Evolutionary conservation across 2,329 filamentous ascomycete genomes (phyloP).

Genomic region (Diplodia sapinea): DNA sequence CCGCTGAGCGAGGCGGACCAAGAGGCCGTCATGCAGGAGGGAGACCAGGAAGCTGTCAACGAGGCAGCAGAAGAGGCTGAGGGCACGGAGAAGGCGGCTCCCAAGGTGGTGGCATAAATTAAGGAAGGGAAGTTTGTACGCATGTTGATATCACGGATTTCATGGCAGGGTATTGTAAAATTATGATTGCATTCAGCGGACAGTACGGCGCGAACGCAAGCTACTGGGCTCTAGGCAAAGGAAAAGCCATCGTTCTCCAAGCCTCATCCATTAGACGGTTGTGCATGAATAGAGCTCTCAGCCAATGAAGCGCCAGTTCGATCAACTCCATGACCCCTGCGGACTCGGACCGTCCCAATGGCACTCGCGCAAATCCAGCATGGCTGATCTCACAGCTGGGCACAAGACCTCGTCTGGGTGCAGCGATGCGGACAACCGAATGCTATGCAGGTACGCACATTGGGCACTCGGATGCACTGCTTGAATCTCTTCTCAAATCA

Average conservation of each 20-base stretch:
- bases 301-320: not conserved
- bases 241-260: not conserved
- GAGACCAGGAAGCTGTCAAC: constrained; percentile 3
- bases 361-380: not conserved
- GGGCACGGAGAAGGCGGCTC: not conserved
- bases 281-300: not conserved
- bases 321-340: not conserved
- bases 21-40: constrained; percentile 8
- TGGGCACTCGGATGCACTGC: not conserved
- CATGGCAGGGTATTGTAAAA: constrained; percentile 21
- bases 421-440: not conserved
- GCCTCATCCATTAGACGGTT: not conserved
- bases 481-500: not conserved
- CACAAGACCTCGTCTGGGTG: not conserved
- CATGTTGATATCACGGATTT: constrained; percentile 21
- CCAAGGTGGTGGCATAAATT: constrained; percentile 9
- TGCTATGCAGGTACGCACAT: not conserved
- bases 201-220: not conserved
- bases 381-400: not conserved
- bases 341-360: not conserved
- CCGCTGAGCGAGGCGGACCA: constrained; percentile 10
- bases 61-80: not conserved
- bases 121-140: not conserved
- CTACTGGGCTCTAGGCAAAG: not conserved
- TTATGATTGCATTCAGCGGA: constrained; percentile 16